Evolutionary conservation across 768 basidiomycete genomes (phyloP).

Genomic region (Neoboletus subvelutipes): DNA sequence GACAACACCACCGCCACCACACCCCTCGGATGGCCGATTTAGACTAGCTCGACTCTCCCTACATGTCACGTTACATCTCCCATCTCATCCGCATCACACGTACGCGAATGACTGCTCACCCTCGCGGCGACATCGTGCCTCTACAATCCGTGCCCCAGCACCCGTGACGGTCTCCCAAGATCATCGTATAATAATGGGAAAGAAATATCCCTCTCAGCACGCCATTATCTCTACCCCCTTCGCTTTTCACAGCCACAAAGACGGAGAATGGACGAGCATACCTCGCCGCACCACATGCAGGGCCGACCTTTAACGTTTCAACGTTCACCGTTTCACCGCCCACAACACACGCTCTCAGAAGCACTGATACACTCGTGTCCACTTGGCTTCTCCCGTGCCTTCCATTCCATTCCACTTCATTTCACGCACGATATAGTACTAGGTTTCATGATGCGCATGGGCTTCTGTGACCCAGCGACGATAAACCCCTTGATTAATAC

Average conservation of each 20-base stretch:
- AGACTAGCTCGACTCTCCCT: not conserved
- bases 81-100: not conserved
- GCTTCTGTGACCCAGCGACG: conserved; percentile 15
- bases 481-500: conserved; percentile 1
- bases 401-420: conserved; percentile 17
- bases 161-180: not conserved
- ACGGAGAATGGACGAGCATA: not conserved
- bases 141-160: not conserved
- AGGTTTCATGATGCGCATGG: not conserved
- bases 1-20: not conserved
- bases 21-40: not conserved
- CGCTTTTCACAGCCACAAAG: not conserved
- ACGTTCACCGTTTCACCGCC: not conserved
- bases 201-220: not conserved
- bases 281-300: not conserved
- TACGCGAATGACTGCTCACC: not conserved
- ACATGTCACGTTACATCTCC: not conserved
- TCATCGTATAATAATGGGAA: not conserved
- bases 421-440: not conserved
- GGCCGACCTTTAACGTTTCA: not conserved
- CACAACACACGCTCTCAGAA: conserved; percentile 6
- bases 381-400: conserved; percentile 1
- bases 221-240: not conserved
- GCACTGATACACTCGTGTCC: not conserved
- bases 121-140: conserved; percentile 3